Percentiles rank a stretch among this genome's conserved stretches.
These are phyloP conservation scores for Darksidea phi DNA, from an alignment of 495 filamentous ascomycete genomes.

Conservation along the genomic window DNA sequence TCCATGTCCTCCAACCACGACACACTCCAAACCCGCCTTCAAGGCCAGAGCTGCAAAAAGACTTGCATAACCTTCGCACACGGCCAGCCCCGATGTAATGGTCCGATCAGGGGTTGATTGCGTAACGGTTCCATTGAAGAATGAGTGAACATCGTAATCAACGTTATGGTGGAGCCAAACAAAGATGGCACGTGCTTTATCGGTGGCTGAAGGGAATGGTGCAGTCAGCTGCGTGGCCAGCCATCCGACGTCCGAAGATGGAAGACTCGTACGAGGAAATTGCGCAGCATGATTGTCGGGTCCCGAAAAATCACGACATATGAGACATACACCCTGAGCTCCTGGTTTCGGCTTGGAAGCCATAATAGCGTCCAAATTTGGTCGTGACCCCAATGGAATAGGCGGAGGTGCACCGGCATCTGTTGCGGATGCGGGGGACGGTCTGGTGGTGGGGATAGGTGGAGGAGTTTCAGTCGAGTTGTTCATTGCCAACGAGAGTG, in stretches of 20 bases:
- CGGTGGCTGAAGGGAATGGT: conserved; percentile 76
- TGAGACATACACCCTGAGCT: conserved; percentile 55
- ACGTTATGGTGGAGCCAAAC: conserved; percentile 96
- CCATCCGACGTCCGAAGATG: conserved; percentile 62
- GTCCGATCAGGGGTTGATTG: conserved; percentile 65
- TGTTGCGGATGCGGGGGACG: conserved; percentile 1
- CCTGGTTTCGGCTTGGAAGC: conserved; percentile 54
- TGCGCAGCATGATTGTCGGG: conserved; percentile 76
- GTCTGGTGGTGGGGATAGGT: conserved; percentile 35
- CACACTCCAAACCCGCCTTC: conserved; percentile 67
- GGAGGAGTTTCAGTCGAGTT: conserved; percentile 39
- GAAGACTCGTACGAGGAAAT: conserved; percentile 68
- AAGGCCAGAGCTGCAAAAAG: conserved; percentile 73
- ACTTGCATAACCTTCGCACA: conserved; percentile 90
- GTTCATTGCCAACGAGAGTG: conserved; percentile 44
- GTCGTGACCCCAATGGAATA: conserved; percentile 57
- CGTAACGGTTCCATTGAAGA: conserved; percentile 65
- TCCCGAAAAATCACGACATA: conserved; percentile 82
- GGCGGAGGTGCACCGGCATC: conserved; percentile 49
- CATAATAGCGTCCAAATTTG: conserved; percentile 56
- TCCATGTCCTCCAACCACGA: conserved; percentile 75
- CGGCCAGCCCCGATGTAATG: conserved; percentile 71
- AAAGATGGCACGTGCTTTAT: conserved; percentile 90
- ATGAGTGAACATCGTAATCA: conserved; percentile 72
- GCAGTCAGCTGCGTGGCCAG: conserved; percentile 73